Evolutionary conservation across 345 rosid species (phyloP).

Genomic region (Garcia nutans): DNA sequence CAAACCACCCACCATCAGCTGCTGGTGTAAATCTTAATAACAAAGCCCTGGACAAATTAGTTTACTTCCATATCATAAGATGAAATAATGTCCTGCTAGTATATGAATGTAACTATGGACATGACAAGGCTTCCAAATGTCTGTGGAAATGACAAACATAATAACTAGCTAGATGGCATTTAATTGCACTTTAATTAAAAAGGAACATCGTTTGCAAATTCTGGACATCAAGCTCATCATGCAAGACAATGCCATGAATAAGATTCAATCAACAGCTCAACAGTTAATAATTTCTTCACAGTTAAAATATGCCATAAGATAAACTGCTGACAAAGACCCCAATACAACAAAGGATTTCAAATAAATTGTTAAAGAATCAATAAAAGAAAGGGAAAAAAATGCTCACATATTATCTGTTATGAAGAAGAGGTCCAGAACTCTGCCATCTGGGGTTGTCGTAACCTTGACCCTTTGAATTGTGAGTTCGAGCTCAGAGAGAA

Average conservation of each 20-base stretch:
- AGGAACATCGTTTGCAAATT: background rate
- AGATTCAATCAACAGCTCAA: background rate
- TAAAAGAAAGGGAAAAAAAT: background rate
- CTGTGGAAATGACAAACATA: too few relatives aligned
- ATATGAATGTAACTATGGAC: background rate
- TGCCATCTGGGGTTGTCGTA: slow-evolving; percentile 74
- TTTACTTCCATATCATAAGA: background rate
- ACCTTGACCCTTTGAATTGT: slow-evolving; percentile 86
- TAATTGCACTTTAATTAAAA: background rate
- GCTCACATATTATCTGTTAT: slow-evolving; percentile 76
- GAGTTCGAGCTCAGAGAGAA: slow-evolving; percentile 79
- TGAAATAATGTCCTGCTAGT: background rate
- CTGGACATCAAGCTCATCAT: background rate
- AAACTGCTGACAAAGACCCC: background rate
- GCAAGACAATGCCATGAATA: background rate
- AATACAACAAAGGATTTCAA: background rate
- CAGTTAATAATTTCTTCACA: background rate
- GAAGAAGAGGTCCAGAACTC: slow-evolving; percentile 83
- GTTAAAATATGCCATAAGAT: background rate
- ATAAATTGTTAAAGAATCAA: too few relatives aligned
- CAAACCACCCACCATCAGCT: background rate
- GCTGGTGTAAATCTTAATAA: background rate
- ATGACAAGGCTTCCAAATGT: too few relatives aligned
- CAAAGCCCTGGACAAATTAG: background rate
- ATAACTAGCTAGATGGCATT: background rate